Percentiles rank a stretch among this genome's conserved stretches.
phyloP scores from a whole-genome alignment of 1,284 basidiomycete species.

The Cutaneotrichosporon dermatis region DNA sequence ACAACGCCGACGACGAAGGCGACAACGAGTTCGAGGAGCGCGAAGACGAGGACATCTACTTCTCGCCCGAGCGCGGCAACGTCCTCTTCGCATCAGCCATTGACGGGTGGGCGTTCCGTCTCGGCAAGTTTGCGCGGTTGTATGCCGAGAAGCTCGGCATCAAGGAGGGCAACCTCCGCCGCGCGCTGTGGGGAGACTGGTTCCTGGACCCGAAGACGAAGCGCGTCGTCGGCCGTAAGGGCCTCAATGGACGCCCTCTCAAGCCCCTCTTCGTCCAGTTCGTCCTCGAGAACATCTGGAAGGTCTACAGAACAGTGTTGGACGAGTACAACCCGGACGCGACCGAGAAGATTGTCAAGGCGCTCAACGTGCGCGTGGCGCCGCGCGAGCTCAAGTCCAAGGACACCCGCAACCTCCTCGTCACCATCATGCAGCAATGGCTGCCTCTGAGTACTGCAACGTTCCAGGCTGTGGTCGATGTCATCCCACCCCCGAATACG shows the following conservation, averaged over 20 bases:
- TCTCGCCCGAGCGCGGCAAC: slow-evolving; percentile 91
- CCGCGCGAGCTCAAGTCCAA: slow-evolving; percentile 90
- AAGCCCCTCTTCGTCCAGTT: slow-evolving; percentile 99
- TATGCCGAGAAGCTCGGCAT: slow-evolving; percentile 90
- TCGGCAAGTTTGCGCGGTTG: slow-evolving; percentile 88
- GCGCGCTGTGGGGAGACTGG: slow-evolving; percentile 95
- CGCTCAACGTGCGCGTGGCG: slow-evolving; percentile 77
- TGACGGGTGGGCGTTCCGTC: slow-evolving; percentile 96
- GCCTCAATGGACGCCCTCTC: slow-evolving; percentile 71
- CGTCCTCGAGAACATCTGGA: slow-evolving; percentile 95
- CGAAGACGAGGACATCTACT: slow-evolving; percentile 97
- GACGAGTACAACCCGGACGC: slow-evolving; percentile 76
- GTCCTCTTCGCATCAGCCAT: slow-evolving; percentile 96
- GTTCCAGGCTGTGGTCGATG: slow-evolving; percentile 86
- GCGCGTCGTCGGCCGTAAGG: slow-evolving; percentile 84
- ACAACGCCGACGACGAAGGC: slow-evolving; percentile 31
- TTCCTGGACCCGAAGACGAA: slow-evolving; percentile 97
- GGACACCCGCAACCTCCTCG: slow-evolving; percentile 77
- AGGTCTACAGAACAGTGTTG: slow-evolving; percentile 83
- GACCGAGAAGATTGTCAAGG: slow-evolving; percentile 78
- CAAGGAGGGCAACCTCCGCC: slow-evolving; percentile 78
- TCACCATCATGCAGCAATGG: slow-evolving; percentile 91
- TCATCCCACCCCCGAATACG: slow-evolving; percentile 77
- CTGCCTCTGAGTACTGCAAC: slow-evolving; percentile 87
- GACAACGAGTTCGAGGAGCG: slow-evolving; percentile 73